Evolutionary conservation across 2,329 filamentous ascomycete genomes (phyloP).

Genomic region (Celoporthe dispersa): DNA sequence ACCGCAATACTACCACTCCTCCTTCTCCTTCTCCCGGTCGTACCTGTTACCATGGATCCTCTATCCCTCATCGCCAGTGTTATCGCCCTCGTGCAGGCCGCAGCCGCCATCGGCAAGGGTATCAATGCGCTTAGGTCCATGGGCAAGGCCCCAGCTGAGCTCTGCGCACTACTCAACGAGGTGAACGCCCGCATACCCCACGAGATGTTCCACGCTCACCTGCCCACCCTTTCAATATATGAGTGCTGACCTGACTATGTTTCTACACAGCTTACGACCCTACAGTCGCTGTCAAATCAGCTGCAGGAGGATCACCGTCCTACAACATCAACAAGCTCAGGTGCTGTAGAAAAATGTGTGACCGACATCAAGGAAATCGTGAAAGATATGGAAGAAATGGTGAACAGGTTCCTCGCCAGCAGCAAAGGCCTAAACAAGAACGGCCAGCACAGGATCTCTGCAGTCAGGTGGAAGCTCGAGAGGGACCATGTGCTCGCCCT

Average conservation of each 20-base stretch:
- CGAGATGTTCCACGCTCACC: too few species aligned
- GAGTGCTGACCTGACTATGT: neutral
- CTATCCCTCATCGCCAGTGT: neutral
- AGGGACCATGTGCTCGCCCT: neutral
- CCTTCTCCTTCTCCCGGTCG: neutral
- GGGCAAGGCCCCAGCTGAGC: neutral
- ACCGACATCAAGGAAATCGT: neutral
- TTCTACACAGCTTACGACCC: neutral
- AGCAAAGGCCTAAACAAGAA: neutral
- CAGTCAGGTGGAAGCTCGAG: neutral
- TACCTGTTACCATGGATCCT: neutral
- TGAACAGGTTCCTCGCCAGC: neutral
- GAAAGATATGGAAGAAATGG: neutral
- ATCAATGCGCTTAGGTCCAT: neutral
- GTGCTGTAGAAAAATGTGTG: neutral
- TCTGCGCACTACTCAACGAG: neutral
- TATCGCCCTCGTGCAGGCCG: neutral
- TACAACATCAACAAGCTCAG: neutral
- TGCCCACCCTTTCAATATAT: neutral
- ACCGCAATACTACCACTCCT: neutral
- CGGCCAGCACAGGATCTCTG: neutral
- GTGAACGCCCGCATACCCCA: neutral
- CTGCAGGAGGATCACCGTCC: neutral
- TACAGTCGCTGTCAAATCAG: neutral
- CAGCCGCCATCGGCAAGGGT: neutral